These are phyloP conservation scores for Kuraishia piskuri DNA, from an alignment of 805 yeast species.

Conservation along the genomic window DNA sequence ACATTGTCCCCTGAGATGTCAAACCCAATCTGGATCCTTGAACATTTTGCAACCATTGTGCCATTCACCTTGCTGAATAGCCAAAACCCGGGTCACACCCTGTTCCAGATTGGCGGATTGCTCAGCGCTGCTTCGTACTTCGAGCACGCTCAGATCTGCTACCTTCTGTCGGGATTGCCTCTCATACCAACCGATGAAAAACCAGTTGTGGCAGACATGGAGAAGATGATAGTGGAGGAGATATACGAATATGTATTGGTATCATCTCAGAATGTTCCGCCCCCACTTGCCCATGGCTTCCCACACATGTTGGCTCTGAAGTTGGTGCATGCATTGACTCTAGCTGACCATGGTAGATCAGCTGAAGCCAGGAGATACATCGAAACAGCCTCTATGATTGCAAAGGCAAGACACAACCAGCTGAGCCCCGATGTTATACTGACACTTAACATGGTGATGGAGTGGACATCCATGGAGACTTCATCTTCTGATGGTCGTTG, in stretches of 20 bases:
- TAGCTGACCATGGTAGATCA: slow-evolving; percentile 59
- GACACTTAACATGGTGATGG: slow-evolving; percentile 29
- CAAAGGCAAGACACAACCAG: slow-evolving; percentile 26
- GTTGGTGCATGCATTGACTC: slow-evolving; percentile 54
- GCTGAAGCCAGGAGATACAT: slow-evolving; percentile 55
- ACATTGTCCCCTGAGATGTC: not conserved
- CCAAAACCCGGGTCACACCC: slow-evolving; percentile 12
- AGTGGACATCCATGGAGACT: slow-evolving; percentile 35
- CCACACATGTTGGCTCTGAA: slow-evolving; percentile 54
- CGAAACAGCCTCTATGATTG: slow-evolving; percentile 35
- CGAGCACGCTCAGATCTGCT: slow-evolving; percentile 31
- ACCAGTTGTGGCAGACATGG: slow-evolving; percentile 23
- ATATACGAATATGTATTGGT: slow-evolving; percentile 50
- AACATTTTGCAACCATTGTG: slow-evolving; percentile 18
- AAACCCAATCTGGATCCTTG: slow-evolving; percentile 18
- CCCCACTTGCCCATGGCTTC: slow-evolving; percentile 22
- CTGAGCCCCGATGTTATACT: slow-evolving; percentile 23
- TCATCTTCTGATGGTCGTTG: slow-evolving; percentile 29
- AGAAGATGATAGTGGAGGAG: slow-evolving; percentile 52
- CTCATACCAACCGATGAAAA: slow-evolving; percentile 10
- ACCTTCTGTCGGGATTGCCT: slow-evolving; percentile 21
- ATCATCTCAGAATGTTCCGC: slow-evolving; percentile 21
- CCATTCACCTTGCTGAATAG: slow-evolving; percentile 21
- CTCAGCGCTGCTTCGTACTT: slow-evolving; percentile 25
- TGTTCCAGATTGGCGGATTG: slow-evolving; percentile 25